Evolutionary conservation across 2,329 filamentous ascomycete genomes (phyloP).

Genomic region (Monosporascus sp.): DNA sequence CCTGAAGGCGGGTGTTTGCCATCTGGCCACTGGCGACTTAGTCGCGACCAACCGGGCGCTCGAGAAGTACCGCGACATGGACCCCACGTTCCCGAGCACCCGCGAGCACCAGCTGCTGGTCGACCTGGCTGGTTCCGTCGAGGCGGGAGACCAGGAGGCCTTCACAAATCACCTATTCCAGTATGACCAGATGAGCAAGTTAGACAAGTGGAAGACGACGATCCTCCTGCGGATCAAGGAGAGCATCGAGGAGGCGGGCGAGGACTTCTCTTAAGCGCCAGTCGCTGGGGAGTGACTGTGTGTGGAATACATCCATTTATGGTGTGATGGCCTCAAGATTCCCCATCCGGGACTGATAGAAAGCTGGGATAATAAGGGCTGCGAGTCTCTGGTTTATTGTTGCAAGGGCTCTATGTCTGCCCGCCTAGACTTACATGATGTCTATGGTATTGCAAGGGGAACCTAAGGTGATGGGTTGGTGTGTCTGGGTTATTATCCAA

Average conservation of each 20-base stretch:
- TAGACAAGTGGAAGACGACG: constrained; percentile 96
- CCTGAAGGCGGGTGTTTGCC: constrained; percentile 88
- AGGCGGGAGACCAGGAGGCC: constrained; percentile 71
- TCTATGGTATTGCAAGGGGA: not conserved
- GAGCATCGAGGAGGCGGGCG: constrained; percentile 56
- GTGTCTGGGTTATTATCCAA: not conserved
- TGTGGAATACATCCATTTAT: not conserved
- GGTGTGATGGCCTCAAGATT: not conserved
- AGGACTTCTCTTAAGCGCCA: constrained; percentile 25
- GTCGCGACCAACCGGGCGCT: constrained; percentile 75
- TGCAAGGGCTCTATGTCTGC: not conserved
- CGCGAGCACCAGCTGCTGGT: constrained; percentile 76
- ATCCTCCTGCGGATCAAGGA: constrained; percentile 79
- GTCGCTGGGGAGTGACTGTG: not conserved
- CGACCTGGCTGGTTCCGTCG: constrained; percentile 70
- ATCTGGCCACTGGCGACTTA: constrained; percentile 67
- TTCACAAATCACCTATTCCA: constrained; percentile 85
- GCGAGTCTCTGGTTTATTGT: too few species aligned
- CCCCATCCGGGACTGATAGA: too few species aligned
- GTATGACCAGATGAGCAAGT: constrained; percentile 85
- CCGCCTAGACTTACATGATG: not conserved
- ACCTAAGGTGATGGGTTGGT: too few species aligned
- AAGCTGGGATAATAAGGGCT: too few species aligned
- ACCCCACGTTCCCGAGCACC: constrained; percentile 69
- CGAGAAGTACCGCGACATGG: constrained; percentile 74